Base-by-base conservation (phyloP, 2,329 filamentous ascomycete genomes). In the Albophoma yamanashiensis region DNA sequence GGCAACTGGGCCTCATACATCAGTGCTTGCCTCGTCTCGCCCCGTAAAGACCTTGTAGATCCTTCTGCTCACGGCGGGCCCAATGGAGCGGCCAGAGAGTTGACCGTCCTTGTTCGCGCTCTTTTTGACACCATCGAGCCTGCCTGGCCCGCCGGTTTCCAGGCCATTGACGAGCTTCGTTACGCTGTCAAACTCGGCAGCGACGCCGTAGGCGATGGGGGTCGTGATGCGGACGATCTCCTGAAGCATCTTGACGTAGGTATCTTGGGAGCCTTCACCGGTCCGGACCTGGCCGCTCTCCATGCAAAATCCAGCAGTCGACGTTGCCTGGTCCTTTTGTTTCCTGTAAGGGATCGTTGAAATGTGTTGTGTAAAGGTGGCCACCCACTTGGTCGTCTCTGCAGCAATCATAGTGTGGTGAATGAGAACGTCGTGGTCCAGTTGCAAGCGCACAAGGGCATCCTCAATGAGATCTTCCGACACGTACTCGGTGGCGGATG, bases 361-460 rank as follows among this genome's bases (percentile, higher is more conserved):
- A 56, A 93, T 86, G 69, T 93, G 87, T 67, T 92, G 87, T 0
- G 90, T 93, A 67, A 92, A 91, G 40, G 82, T 78, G 38, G 81
- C 76, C 38, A 92, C 84, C 87, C 89, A 91, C 65, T 87, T 82
- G 2, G 88, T 87, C 1, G 88, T 89, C 67, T 91, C 87, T 0
- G 82, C 68, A 0, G 81, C 67, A 2, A 76, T 73, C 17, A 71
- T 73, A 1, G 87, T 89, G 69, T 93, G 88, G 69, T 92, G 88
- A 53, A 92, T 84, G 4, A 90, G 75, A 27, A 82, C 82, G 6
- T 77, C 76, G 70, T 92, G 85, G 31, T 81, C 71, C 7, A 92
- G 79, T 70, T 93, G 89, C 5, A 93, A 75, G 20, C 82, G 78
- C 14, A 93, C 76, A 3, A 92, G 76, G 5, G 87, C 86, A 65